These are phyloP conservation scores for Blumeria graminis DNA, from an alignment of 2,329 filamentous ascomycete species.

Conservation along the genomic window DNA sequence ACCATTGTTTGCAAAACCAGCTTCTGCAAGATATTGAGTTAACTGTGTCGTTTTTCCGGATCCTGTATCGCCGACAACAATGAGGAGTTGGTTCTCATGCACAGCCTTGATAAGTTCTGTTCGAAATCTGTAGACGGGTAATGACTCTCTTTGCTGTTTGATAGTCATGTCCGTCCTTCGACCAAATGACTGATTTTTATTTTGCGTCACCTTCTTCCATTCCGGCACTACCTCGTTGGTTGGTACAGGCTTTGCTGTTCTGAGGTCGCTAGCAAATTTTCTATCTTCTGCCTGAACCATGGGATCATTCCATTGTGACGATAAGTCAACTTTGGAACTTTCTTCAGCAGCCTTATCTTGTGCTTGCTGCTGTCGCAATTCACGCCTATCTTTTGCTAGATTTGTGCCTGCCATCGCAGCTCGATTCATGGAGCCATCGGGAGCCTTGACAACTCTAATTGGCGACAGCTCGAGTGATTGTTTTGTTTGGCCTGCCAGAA, in stretches of 20 bases:
- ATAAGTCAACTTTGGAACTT: constrained; percentile 54
- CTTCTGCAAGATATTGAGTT: constrained; percentile 86
- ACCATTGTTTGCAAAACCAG: constrained; percentile 63
- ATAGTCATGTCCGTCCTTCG: constrained; percentile 80
- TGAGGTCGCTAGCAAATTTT: constrained; percentile 72
- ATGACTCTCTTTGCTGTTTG: constrained; percentile 73
- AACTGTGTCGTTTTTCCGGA: constrained; percentile 94
- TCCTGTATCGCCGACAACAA: constrained; percentile 92
- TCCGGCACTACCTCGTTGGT: constrained; percentile 53
- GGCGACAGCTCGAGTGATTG: constrained; percentile 86
- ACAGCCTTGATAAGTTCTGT: constrained; percentile 74
- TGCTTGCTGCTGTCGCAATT: constrained; percentile 68
- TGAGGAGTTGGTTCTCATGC: constrained; percentile 66
- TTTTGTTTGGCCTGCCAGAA: constrained; percentile 86
- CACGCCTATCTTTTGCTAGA: constrained; percentile 71
- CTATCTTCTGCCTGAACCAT: constrained; percentile 71
- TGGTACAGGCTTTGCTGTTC: constrained; percentile 36
- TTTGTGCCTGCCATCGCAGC: constrained; percentile 84
- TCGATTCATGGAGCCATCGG: constrained; percentile 91
- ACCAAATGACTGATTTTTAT: constrained; percentile 57
- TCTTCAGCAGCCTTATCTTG: constrained; percentile 55
- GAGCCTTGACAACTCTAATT: constrained; percentile 89
- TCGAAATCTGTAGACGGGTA: constrained; percentile 78
- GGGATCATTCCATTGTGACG: constrained; percentile 86
- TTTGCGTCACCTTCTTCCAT: constrained; percentile 70